Base-by-base conservation (phyloP, 805 yeast genomes). In the Teunomyces stri region DNA sequence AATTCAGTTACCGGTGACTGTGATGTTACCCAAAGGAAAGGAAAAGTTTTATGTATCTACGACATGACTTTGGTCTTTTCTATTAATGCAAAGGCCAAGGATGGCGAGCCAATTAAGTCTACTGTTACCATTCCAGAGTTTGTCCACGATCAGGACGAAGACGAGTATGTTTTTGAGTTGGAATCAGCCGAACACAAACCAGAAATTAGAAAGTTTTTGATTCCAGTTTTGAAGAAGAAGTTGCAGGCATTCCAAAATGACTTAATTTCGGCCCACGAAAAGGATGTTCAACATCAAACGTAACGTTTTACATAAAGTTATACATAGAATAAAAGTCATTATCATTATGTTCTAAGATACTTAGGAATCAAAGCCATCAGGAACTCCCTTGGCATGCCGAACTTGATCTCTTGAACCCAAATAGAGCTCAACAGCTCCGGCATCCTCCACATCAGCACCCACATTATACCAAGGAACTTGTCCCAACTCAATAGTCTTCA, bases 311-410 rank as follows among this genome's bases (percentile, higher is more conserved):
- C 34, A 41, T 38, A 22, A 15, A 18, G 20, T 20, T 29, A 39
- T 25, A 16, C 31, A 28, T 39, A 27, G 31, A 16, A 16, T 16
- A 39, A 36, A 16, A 6, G 34, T 27, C 31, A 39, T 39, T 39
- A 29, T 39, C 43, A 39, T 28, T 27, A 29, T 15, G 13, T 16
- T 39, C 15, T 4, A 13, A 15, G 31, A 10, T 16, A 20, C 6
- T 41, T 13, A 30, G 18, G 25, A n/a, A 13, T 70, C 80, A 64
- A 90, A 90, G 6, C 95, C 95, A 45, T 84, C 86, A 1, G 97
- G 97, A 10, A 89, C 96, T 6, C 96, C 96, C 51, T 78, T 78
- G 0, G 96, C 96, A 53, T 83, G 89, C 44, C 76, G 69, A 65
- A 74, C 78, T 79, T 49, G 68, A 75, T 59, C 70, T 51, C 75